phyloP scores from a whole-genome alignment of 805 yeast genomes.

The Ogataea corticis region DNA sequence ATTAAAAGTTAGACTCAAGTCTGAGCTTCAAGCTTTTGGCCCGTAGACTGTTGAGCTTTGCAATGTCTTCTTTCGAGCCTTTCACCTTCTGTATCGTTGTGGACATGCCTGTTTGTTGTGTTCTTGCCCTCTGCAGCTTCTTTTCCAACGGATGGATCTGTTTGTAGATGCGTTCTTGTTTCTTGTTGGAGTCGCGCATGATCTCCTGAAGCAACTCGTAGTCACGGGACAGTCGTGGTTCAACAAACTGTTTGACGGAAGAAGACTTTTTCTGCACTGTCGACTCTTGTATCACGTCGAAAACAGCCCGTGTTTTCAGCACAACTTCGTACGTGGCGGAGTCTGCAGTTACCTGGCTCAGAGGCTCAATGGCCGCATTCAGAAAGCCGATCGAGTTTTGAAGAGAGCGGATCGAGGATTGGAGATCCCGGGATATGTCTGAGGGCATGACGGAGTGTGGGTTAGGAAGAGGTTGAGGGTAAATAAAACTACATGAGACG shows the following conservation, averaged over 20 bases:
- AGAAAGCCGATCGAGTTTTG: slow-evolving; percentile 20
- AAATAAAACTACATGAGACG: not conserved
- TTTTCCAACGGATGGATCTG: slow-evolving; percentile 17
- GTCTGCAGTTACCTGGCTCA: slow-evolving; percentile 36
- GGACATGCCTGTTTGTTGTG: slow-evolving; percentile 43
- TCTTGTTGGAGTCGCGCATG: slow-evolving; percentile 36
- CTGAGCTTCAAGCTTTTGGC: slow-evolving; percentile 15
- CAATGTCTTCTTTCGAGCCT: slow-evolving; percentile 26
- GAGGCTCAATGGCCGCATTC: slow-evolving; percentile 17
- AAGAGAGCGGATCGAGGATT: slow-evolving; percentile 18
- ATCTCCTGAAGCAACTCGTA: slow-evolving; percentile 31
- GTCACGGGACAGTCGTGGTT: slow-evolving; percentile 42
- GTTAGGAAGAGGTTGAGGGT: not conserved
- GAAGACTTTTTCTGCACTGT: slow-evolving; percentile 44
- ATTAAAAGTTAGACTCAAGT: not conserved
- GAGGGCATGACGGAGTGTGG: slow-evolving; percentile 5
- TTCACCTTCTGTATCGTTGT: slow-evolving; percentile 32
- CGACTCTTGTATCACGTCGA: slow-evolving; percentile 51
- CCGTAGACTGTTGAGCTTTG: slow-evolving; percentile 21
- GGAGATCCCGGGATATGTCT: slow-evolving; percentile 16
- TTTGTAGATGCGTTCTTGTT: slow-evolving; percentile 38
- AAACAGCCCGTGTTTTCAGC: slow-evolving; percentile 46
- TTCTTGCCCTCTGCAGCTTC: slow-evolving; percentile 40
- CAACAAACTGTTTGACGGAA: slow-evolving; percentile 37
- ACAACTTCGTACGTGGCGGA: slow-evolving; percentile 40